Evolutionary conservation across 345 rosid species (phyloP), one percentile per base, ranked within the genome.

Genomic region (Eucalyptus leucophloia): DNA sequence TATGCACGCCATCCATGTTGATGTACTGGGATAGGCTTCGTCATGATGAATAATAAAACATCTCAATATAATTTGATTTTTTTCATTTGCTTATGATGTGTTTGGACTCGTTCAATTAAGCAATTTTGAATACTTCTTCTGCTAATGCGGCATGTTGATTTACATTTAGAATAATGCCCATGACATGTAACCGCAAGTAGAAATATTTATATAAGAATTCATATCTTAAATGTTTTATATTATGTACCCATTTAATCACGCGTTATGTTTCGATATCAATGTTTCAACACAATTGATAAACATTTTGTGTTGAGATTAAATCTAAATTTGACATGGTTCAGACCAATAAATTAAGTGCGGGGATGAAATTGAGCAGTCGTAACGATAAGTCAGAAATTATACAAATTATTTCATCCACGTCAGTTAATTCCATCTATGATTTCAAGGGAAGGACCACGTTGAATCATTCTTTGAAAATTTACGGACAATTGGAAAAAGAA

Each of bases 11-110:
- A 16, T 0, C 6, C 23, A 0, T n/a, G 37, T 8, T 15, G 34
- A 65, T n/a, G 77, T 7, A 32, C 4, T n/a, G 2, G 18, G 0
- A 2, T 4, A n/a, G 4, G 37, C 0, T 65, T 8, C 0, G 0
- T 65, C 37, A 0, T 30, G 5, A 7, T 13, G 37, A 28, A n/a
- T 65, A 10, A n/a, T n/a, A 65, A 62, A 65, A n/a, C 3, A 60
- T 60, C 32, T 60, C 16, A 2, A 26, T 28, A 5, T 60, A 26
- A 60, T 26, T 60, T 28, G 67, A 60, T 26, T 26, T 60, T 49
- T 49, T 49, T 49, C 1, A 49, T 14, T 49, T 49, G 0, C 17
- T 14, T 49, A 2, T 14, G 51, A 49, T 0, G n/a, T 6, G 16
- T 14, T 65, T n/a, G 19, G 69, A 14, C 72, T 65, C 5, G 5